Evolutionary conservation across 768 basidiomycete genomes (phyloP).

Genomic region (Auriscalpium microsporum): DNA sequence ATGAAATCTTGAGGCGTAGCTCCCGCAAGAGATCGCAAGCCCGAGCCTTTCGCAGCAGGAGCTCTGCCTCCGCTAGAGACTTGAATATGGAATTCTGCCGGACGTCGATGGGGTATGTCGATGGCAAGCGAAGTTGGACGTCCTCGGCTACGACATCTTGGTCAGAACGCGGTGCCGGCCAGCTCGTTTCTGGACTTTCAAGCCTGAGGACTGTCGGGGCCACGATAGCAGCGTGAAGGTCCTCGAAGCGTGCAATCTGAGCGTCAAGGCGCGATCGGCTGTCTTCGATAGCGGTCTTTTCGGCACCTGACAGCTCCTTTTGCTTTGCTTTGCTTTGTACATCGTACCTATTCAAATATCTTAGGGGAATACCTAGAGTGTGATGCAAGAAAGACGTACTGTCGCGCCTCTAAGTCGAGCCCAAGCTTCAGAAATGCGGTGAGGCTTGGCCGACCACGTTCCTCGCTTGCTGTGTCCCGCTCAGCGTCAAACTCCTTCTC

Average conservation of each 20-base stretch:
- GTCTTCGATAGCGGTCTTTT: neutral
- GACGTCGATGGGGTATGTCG: neutral
- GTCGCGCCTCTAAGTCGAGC: neutral
- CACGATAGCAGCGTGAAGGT: neutral
- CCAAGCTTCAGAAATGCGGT: neutral
- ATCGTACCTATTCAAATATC: neutral
- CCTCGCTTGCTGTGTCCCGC: neutral
- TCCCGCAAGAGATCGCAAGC: neutral
- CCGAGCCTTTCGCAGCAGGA: neutral
- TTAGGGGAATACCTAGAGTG: too few species aligned
- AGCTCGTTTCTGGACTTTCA: neutral
- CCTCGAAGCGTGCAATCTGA: neutral
- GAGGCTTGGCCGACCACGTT: neutral
- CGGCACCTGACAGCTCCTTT: neutral
- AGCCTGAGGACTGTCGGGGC: neutral
- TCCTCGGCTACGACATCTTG: neutral
- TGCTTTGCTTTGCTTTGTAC: neutral
- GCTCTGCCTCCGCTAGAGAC: neutral
- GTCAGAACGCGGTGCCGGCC: neutral
- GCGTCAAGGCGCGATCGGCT: neutral
- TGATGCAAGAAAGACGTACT: neutral
- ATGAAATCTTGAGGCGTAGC: neutral
- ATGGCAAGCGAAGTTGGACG: neutral
- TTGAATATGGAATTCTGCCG: neutral
- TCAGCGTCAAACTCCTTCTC: neutral